Conservation (phyloP, 345 rosid genomes). For the Citrus reticulata region DNA sequence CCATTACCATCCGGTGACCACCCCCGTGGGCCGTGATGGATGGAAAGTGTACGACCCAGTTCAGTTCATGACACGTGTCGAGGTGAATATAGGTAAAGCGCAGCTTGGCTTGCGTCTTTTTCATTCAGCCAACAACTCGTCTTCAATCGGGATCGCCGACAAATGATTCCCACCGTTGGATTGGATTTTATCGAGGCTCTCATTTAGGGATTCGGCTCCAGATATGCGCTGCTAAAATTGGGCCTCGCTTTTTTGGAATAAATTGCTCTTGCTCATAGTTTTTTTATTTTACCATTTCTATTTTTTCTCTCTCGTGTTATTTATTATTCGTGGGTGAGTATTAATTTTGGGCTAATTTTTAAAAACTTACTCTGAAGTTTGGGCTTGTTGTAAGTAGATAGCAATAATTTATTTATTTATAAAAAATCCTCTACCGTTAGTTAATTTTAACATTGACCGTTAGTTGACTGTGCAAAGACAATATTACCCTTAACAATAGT, state of each 20-base stretch:
- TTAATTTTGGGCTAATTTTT: background rate
- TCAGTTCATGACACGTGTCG: constrained; percentile 9
- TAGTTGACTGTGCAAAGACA: too few relatives aligned
- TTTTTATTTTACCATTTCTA: too few relatives aligned
- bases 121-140: background rate
- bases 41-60: background rate
- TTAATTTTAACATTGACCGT: too few relatives aligned
- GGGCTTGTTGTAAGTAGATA: too few relatives aligned
- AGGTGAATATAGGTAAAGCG: too few relatives aligned
- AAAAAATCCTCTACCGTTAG: too few relatives aligned
- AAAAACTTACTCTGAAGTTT: too few relatives aligned
- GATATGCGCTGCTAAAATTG: background rate
- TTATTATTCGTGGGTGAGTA: background rate
- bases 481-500: too few relatives aligned
- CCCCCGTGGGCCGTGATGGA: background rate
- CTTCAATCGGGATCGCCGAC: background rate
- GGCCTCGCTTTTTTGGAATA: background rate
- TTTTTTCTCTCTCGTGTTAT: too few relatives aligned
- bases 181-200: background rate
- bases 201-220: too few relatives aligned
- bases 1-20: background rate
- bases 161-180: background rate
- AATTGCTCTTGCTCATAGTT: too few relatives aligned
- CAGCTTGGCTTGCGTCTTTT: background rate
- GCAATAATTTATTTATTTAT: too few relatives aligned